A percentile compares a stretch with the other conserved stretches of the same genome.
phyloP scores from a whole-genome alignment of 306 rosid genomes.

The Lablab purpureus region DNA sequence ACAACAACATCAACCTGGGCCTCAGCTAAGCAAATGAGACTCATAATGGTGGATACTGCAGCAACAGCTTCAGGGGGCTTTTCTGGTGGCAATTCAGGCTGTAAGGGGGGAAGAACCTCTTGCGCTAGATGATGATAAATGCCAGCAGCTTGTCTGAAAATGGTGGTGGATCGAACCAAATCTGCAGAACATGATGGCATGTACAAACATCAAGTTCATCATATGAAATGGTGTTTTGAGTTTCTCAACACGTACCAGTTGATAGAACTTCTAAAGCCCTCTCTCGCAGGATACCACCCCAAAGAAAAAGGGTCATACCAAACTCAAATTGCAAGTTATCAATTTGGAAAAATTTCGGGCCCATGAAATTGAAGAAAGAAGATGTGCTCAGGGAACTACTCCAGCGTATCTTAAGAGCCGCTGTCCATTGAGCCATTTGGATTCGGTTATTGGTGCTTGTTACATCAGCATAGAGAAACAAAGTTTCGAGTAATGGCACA shows the following conservation, averaged over 20 bases:
- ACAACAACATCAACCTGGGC: conserved; percentile 69
- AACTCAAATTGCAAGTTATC: conserved; percentile 69
- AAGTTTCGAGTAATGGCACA: conserved; percentile 76
- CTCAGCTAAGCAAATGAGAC: conserved; percentile 78
- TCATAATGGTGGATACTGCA: conserved; percentile 66
- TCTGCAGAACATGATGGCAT: conserved; percentile 55
- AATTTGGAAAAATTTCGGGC: conserved; percentile 67
- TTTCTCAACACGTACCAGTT: conserved; percentile 54
- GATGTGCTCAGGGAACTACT: conserved; percentile 67
- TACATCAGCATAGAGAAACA: conserved; percentile 50
- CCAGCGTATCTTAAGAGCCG: conserved; percentile 70
- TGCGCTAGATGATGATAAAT: conserved; percentile 72
- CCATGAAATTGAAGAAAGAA: conserved; percentile 59
- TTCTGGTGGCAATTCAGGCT: conserved; percentile 52
- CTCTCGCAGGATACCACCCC: conserved; percentile 71
- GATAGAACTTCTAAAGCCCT: conserved; percentile 75
- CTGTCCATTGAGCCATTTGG: conserved; percentile 53
- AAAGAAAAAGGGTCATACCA: conserved; percentile 71
- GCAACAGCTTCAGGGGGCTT: conserved; percentile 70
- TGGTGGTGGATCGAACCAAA: conserved; percentile 67
- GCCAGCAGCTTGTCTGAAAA: conserved; percentile 82
- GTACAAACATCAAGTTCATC: neutral
- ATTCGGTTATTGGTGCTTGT: conserved; percentile 39
- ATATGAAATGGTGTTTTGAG: conserved; percentile 18
- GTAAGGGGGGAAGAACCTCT: conserved; percentile 62